phyloP scores from a whole-genome alignment of 148 eudicot genomes.

The Cornus controversa region DNA sequence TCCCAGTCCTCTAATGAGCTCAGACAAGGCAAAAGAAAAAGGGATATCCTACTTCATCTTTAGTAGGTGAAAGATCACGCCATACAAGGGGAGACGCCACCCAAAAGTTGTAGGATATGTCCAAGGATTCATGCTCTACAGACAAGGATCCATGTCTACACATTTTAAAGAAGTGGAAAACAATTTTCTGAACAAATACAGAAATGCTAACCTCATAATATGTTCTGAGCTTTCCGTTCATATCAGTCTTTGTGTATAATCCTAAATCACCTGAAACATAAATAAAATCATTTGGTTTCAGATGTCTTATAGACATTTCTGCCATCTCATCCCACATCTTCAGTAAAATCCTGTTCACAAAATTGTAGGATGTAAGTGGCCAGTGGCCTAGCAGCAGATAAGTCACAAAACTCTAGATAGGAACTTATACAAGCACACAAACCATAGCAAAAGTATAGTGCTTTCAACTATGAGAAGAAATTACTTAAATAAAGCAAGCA shows the following conservation, averaged over 20 bases:
- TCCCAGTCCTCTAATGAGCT: too few relatives aligned
- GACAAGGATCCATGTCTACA: not conserved
- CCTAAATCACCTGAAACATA: constrained; percentile 65
- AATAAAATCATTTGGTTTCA: constrained; percentile 58
- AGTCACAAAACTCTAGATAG: not conserved
- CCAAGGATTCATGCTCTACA: not conserved
- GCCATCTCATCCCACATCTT: constrained; percentile 64
- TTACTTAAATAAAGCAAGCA: not conserved
- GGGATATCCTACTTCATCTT: not conserved
- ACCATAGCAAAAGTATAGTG: not conserved
- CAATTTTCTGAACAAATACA: not conserved
- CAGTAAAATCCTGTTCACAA: constrained; percentile 49
- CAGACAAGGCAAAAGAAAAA: not conserved
- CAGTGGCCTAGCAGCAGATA: not conserved
- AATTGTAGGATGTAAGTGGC: constrained; percentile 12
- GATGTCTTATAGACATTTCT: constrained; percentile 47
- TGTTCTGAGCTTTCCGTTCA: constrained; percentile 28
- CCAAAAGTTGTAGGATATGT: not conserved
- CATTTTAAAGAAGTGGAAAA: not conserved
- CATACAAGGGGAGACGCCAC: not conserved
- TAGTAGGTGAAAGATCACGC: not conserved
- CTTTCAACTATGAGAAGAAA: not conserved
- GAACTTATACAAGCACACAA: not conserved
- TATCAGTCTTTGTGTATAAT: constrained; percentile 33
- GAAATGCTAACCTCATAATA: constrained; percentile 42